A percentile compares a stretch with the other conserved stretches of the same genome.
phyloP scores from a whole-genome alignment of 1,139 yeast species.

The Geotrichum carabidarum region DNA sequence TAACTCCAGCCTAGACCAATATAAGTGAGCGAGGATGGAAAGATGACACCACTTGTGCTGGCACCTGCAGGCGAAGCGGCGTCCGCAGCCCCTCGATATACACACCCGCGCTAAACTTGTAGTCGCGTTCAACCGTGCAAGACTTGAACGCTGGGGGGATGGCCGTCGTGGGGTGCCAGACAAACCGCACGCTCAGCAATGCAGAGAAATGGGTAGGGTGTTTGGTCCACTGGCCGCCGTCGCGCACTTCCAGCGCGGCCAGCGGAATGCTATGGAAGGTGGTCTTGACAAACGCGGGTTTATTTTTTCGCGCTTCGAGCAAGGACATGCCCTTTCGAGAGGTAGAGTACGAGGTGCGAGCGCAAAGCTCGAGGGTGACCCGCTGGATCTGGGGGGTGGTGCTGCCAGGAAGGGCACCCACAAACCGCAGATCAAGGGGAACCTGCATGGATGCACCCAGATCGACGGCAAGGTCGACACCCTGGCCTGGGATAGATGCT shows the following conservation, averaged over 20 bases:
- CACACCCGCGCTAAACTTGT: not conserved
- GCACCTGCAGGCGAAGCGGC: not conserved
- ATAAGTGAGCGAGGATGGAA: not conserved
- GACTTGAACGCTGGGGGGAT: constrained; percentile 2
- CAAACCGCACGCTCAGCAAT: not conserved
- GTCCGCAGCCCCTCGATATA: not conserved
- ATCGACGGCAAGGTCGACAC: not conserved
- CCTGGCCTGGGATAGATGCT: not conserved
- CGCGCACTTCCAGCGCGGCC: not conserved
- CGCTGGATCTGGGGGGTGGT: not conserved
- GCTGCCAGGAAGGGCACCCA: not conserved
- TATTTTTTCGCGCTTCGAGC: not conserved
- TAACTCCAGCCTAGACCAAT: too few relatives aligned
- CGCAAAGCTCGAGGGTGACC: not conserved
- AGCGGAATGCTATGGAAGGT: not conserved
- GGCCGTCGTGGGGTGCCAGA: not conserved
- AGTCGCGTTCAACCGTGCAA: constrained; percentile 2
- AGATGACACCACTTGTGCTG: not conserved
- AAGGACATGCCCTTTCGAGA: constrained; percentile 5
- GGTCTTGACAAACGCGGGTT: not conserved
- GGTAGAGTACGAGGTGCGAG: not conserved
- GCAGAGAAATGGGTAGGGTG: not conserved
- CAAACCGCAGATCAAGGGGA: constrained; percentile 2
- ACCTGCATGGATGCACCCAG: not conserved
- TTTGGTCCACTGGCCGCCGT: not conserved